Conservation (phyloP, 768 basidiomycete species). For the Termitomyces sp. region DNA sequence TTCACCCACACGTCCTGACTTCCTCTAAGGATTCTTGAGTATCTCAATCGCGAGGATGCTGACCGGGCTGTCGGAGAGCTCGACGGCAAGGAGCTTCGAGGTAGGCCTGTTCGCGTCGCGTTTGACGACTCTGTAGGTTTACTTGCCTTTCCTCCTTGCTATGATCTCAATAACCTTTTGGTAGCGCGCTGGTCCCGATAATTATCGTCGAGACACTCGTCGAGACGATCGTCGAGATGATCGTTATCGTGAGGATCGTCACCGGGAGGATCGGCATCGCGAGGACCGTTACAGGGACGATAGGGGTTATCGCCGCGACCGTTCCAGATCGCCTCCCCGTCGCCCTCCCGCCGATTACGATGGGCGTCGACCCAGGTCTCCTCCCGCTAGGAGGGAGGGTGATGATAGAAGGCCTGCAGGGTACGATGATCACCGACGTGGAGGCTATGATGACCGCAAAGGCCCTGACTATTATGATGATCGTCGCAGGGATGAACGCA, state of each 20-base stretch:
- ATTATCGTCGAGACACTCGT: constrained; percentile 72
- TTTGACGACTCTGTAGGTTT: constrained; percentile 53
- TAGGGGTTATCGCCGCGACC: constrained; percentile 63
- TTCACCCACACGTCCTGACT: neutral
- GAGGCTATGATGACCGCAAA: constrained; percentile 79
- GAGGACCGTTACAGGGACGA: constrained; percentile 56
- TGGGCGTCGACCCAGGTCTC: constrained; percentile 78
- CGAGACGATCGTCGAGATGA: constrained; percentile 67
- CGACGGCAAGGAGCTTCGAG: constrained; percentile 84
- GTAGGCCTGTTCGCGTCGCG: constrained; percentile 69
- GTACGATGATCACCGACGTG: constrained; percentile 88
- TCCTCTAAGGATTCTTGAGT: constrained; percentile 75
- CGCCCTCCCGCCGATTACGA: constrained; percentile 52
- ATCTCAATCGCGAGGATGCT: constrained; percentile 81
- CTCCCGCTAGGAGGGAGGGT: constrained; percentile 72
- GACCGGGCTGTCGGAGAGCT: constrained; percentile 89
- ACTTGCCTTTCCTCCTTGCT: neutral
- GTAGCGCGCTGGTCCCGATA: constrained; percentile 64
- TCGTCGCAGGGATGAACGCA: constrained; percentile 80
- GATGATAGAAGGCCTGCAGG: constrained; percentile 88
- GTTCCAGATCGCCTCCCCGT: constrained; percentile 78
- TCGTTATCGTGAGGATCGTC: constrained; percentile 45
- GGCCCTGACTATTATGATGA: constrained; percentile 83
- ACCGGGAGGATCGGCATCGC: constrained; percentile 51
- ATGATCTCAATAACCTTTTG: neutral